Base-by-base conservation (phyloP, 2,329 filamentous ascomycete genomes). In the Verticillium klebahnii region DNA sequence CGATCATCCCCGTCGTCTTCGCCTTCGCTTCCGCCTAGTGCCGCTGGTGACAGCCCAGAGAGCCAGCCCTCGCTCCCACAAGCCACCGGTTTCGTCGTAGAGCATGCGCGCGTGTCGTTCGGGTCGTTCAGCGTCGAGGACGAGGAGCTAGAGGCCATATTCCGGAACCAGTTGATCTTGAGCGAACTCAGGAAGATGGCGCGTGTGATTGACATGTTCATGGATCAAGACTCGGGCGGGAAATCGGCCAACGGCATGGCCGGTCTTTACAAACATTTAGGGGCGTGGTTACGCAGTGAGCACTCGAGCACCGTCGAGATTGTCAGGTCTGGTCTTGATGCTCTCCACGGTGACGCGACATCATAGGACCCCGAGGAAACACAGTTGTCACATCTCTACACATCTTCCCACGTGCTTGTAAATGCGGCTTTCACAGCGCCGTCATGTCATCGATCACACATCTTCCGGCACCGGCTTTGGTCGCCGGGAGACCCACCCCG, bases 101-200 rank as follows among this genome's bases (percentile, higher is more conserved):
- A 62, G 37, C 57, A 66, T 4, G 66, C 67, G 17, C 66, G 65
- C 40, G 34, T 68, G 54, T 67, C 64, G 29, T 50, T 69, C 31
- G 68, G 68, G 5, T 60, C 60, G 14, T 69, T 70, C 60, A 65
- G 19, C 31, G 61, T 70, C 40, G 67, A 69, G 39, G 67, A 70
- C 61, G 50, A 66, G 36, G 62, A 66, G 50, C 25, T 69, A 54
- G 67, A 69, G 57, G 65, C 62, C n/a, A 56, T 45, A 7, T 62
- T 70, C 36, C 64, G 67, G 45, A 66, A 66, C 23, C 67, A 70
- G 52, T 58, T 70, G 52, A 61, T 70, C 9, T 60, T 69, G 61
- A 64, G 67, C 39, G 68, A 70, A 57, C 64, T 69, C 9, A 67
- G 65, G 36, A 68, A 64, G 59, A 54, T 4, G 15, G 17, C 11